These are phyloP conservation scores for Alloteropsis angusta DNA, from an alignment of 202 grass and related monocot genomes.

Conservation along the genomic window DNA sequence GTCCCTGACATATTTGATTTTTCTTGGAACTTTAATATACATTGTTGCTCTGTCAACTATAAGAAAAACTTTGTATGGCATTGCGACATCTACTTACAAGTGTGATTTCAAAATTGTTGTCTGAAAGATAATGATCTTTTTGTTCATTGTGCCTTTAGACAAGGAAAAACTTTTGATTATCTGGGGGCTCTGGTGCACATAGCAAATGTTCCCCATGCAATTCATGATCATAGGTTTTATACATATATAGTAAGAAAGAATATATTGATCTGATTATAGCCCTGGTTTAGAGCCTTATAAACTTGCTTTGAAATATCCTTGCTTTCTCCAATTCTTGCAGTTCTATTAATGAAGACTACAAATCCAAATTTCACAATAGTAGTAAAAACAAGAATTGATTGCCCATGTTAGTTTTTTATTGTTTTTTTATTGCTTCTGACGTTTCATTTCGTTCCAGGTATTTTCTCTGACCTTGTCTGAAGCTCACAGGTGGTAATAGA, in stretches of 20 bases:
- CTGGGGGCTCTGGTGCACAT: background rate
- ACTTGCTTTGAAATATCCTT: background rate
- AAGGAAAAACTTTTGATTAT: background rate
- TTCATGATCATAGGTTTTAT: background rate
- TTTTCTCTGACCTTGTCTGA: constrained; percentile 98
- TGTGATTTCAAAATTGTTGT: background rate
- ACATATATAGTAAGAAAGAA: background rate
- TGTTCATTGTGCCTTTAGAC: background rate
- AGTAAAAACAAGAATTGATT: constrained; percentile 7
- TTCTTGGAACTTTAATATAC: background rate
- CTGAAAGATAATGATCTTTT: background rate
- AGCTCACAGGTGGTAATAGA: constrained; percentile 83
- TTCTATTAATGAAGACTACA: constrained; percentile 1
- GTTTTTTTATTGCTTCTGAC: constrained; percentile 22
- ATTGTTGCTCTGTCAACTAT: constrained; percentile 8
- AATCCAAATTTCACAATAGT: background rate
- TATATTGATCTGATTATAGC: background rate
- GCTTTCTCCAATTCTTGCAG: background rate
- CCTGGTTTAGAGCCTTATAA: background rate
- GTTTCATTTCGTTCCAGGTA: constrained; percentile 74
- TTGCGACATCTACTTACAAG: background rate
- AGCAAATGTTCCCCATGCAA: constrained; percentile 8
- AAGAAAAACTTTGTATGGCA: background rate
- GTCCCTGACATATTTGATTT: background rate
- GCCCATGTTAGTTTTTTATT: background rate